A percentile compares a stretch with the other conserved stretches of the same genome.
These are phyloP conservation scores for Oryza brachyantha DNA, from an alignment of 176 grass and related monocot species.

Conservation along the genomic window DNA sequence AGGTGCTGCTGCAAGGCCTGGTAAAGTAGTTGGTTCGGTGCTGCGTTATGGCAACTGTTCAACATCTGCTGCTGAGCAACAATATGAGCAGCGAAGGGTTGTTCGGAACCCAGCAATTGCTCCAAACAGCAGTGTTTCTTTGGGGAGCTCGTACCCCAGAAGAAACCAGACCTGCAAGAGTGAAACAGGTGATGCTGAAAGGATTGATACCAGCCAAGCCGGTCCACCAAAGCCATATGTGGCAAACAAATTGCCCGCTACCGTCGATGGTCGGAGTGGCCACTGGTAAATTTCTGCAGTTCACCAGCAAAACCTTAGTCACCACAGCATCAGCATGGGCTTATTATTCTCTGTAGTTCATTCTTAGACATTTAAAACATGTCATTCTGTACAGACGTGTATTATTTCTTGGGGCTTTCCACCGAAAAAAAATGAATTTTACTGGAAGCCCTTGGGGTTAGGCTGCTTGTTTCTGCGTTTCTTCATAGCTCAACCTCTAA, in stretches of 20 bases:
- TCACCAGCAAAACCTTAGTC: background rate
- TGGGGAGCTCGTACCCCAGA: conserved; percentile 61
- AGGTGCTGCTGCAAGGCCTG: conserved; percentile 57
- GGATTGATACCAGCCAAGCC: conserved; percentile 45
- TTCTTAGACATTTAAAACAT: conserved; percentile 32
- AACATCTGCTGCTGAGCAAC: conserved; percentile 31
- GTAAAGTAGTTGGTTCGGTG: conserved; percentile 55
- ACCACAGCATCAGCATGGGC: background rate
- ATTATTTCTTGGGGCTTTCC: conserved; percentile 22
- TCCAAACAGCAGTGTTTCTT: conserved; percentile 51
- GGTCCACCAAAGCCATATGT: conserved; percentile 53
- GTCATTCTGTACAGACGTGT: conserved; percentile 34
- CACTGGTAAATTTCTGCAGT: conserved; percentile 53
- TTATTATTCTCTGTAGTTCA: conserved; percentile 8
- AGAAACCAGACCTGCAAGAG: conserved; percentile 79
- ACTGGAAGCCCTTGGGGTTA: background rate
- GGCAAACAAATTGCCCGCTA: conserved; percentile 59
- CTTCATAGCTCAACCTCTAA: background rate
- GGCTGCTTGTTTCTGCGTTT: background rate
- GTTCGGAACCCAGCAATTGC: conserved; percentile 40
- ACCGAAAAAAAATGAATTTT: background rate
- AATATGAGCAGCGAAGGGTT: conserved; percentile 66
- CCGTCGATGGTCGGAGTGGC: conserved; percentile 49
- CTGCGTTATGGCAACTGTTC: conserved; percentile 42
- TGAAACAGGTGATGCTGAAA: conserved; percentile 61